Evolutionary conservation across 257 asterid species (phyloP), one percentile per base, ranked within the genome.

Genomic region (Plectranthus barbatus): DNA sequence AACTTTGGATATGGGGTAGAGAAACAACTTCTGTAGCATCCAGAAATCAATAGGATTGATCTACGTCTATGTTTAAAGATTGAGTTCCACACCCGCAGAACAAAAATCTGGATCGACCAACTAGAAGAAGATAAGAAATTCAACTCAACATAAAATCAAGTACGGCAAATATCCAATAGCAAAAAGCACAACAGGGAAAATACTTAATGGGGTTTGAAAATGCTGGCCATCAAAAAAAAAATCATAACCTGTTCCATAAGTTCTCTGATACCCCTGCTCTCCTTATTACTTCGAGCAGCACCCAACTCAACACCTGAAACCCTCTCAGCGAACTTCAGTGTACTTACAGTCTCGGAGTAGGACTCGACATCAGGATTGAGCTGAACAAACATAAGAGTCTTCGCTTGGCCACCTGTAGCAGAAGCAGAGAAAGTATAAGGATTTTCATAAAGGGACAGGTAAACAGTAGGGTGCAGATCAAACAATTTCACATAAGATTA

Each of bases 301-400:
- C 98, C 98, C 83, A 92, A 75, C 78, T 88, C 97, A 60, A 92
- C 98, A 20, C 98, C 98, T 58, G 98, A 92, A 53, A 89, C 98
- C 77, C 98, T 77, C 83, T 92, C 97, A 13, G 98, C 95, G 81
- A 92, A 92, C 76, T 92, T 92, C 65, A 92, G 73, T 21, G 98
- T 92, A 64, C 98, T 92, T 74, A 85, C 53, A 67, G 93, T 84
- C 81, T 92, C 98, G 13, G 93, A 80, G 56, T 83, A 88, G 56
- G 98, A 92, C 62, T 89, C 96, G 13, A 82, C 91, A 42, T 92
- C 98, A 21, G 98, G 98, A 82, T 92, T 92, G 50, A 89, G 81
- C 72, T 92, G 98, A 21, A 92, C 95, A 76, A 92, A 89, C 98
- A 92, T 92, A 9, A 92, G 90, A 23, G 98, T 86, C 84, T 92